phyloP scores from a whole-genome alignment of 306 rosid species.

The Aeschynomene evenia region DNA sequence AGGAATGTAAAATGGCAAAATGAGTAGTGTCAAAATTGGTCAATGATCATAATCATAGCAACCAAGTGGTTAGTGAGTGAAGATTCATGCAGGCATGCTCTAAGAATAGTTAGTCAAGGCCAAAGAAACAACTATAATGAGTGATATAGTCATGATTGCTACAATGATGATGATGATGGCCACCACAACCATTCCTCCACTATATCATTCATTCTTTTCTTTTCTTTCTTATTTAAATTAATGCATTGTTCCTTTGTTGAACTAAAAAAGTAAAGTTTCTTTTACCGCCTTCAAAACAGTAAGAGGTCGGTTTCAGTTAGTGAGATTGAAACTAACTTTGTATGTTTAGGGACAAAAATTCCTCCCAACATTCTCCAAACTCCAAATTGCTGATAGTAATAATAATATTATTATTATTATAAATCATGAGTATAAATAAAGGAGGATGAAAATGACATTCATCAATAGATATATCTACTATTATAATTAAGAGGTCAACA shows the following conservation, averaged over 20 bases:
- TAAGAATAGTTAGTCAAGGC: constrained; percentile 31
- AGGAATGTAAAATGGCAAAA: background rate
- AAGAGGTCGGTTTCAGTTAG: constrained; percentile 38
- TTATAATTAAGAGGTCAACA: constrained; percentile 29
- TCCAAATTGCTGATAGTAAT: constrained; percentile 13
- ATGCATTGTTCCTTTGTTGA: constrained; percentile 29
- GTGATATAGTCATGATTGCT: constrained; percentile 33
- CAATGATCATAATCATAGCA: constrained; percentile 18
- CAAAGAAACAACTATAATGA: constrained; percentile 44
- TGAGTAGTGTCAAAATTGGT: constrained; percentile 6
- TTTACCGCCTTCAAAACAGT: constrained; percentile 18
- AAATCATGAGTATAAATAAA: constrained; percentile 19
- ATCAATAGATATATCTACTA: constrained; percentile 13
- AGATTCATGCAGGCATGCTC: constrained; percentile 40
- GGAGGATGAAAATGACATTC: constrained; percentile 39
- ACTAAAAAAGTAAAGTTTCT: constrained; percentile 5
- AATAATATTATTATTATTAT: background rate
- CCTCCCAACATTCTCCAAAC: constrained; percentile 4
- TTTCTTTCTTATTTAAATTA: too few species aligned
- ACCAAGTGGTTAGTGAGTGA: background rate
- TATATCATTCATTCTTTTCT: background rate
- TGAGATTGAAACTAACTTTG: constrained; percentile 31
- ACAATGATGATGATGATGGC: constrained; percentile 41
- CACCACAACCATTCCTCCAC: constrained; percentile 36
- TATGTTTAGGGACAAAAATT: constrained; percentile 3